A percentile compares a stretch with the other conserved stretches of the same genome.
Conservation (phyloP, 148 eudicot species). For the Persicaria tinctoria region DNA sequence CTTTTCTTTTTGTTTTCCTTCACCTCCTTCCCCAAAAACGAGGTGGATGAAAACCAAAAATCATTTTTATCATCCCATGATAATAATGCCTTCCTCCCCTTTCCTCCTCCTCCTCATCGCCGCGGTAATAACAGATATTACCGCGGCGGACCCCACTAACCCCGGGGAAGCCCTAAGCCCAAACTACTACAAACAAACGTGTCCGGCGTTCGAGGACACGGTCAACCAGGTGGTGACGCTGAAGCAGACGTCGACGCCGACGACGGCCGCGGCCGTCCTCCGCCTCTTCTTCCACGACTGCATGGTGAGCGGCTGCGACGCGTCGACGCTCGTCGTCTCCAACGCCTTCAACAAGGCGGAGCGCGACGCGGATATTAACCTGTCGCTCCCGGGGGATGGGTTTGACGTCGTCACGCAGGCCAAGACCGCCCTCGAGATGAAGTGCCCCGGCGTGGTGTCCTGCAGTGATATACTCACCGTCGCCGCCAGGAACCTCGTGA, state of each 20-base stretch:
- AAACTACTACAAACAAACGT: conserved; percentile 42
- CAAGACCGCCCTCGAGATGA: conserved; percentile 52
- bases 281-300: conserved; percentile 63
- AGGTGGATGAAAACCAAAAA: background rate
- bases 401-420: conserved; percentile 58
- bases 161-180: conserved; percentile 10
- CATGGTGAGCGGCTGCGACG: conserved; percentile 55
- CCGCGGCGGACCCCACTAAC: conserved; percentile 10
- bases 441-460: conserved; percentile 62
- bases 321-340: conserved; percentile 42
- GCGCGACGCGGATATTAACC: conserved; percentile 48
- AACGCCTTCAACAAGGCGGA: conserved; percentile 46
- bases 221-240: conserved; percentile 21
- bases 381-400: conserved; percentile 60
- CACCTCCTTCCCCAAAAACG: background rate
- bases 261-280: conserved; percentile 43
- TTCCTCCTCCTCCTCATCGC: conserved; percentile 9
- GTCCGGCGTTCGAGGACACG: conserved; percentile 33
- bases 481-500: conserved; percentile 47
- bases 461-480: conserved; percentile 61
- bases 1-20: background rate
- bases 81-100: conserved; percentile 19
- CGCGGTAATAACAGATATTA: background rate
- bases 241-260: conserved; percentile 37
- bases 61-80: conserved; percentile 10